Base-by-base conservation (phyloP, 2,329 filamentous ascomycete species). In the Epichloe festucae region DNA sequence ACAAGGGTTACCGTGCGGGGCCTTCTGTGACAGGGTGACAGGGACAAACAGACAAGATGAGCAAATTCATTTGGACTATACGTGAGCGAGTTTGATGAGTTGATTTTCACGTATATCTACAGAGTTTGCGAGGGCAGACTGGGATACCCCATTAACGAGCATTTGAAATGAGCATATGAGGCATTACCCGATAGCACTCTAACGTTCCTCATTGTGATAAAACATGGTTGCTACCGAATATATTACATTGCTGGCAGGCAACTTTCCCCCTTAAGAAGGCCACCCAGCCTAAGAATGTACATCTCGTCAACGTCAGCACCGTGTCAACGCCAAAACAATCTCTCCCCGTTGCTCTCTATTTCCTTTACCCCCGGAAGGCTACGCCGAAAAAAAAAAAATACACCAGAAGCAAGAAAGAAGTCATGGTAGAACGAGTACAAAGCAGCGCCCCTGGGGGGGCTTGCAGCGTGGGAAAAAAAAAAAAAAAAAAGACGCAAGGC, bases 1-100 rank as follows among this genome's bases (percentile, higher is more conserved):
- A 66, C 54, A 60, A 58, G 15, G 61, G 57, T 4, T 57, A 61
- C 34, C 44, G 57, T 27, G 58, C 62, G 19, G 62, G 60, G 1
- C 58, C 62, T 4, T 64, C 62, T 1, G 54, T 52, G 17, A 42
- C 7, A 31, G 39, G 17, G 15, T 6, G 2, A 34, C 12, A 41
- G 23, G 19, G 14, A 23, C 2, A n/a, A 39, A 7, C 19, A 48
- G 19, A 34, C 45, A 39, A 17, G 14, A 36, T n/a, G 46, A 31
- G 17, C 46, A 40, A 31, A 14, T 31, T 23, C 2, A 19, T 11
- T 31, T 4, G 31, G 43, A 45, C 7, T 19, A 14, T 17, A 15
- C 7, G 7, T n/a, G 35, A n/a, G 19, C 5, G 17, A n/a, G 14
- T 14, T 4, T 21, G 2, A 47, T 47, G 7, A 4, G 15, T 38